Percentiles rank a stretch among this genome's conserved stretches.
Evolutionary conservation across 2,329 filamentous ascomycete genomes (phyloP).

Genomic region (Fusarium ambrosium): DNA sequence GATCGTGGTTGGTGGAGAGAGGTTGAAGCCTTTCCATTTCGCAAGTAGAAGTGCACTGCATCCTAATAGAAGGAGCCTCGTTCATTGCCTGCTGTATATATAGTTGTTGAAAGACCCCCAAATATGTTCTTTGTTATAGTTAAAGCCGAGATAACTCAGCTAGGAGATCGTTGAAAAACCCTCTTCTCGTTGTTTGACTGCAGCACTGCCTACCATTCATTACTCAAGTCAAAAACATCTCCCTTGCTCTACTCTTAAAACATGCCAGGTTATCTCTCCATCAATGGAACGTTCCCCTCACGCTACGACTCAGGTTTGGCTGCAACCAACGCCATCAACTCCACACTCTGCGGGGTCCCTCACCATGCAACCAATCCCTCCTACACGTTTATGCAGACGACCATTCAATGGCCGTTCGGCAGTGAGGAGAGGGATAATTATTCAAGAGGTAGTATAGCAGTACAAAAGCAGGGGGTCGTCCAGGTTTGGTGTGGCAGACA

Average conservation of each 20-base stretch:
- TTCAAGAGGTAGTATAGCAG: background rate
- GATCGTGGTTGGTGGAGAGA: slow-evolving; percentile 31
- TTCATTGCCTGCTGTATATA: background rate
- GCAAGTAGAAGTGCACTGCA: background rate
- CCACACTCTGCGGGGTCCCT: background rate
- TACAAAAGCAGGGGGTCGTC: background rate
- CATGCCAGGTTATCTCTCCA: background rate
- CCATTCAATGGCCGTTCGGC: background rate
- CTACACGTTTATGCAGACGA: background rate
- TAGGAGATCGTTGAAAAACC: too few species aligned
- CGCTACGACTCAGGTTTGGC: background rate
- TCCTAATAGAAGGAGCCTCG: background rate
- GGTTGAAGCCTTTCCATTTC: background rate
- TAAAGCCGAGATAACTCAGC: too few species aligned
- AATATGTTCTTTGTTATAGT: too few species aligned
- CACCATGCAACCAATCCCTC: background rate
- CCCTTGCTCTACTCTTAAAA: background rate
- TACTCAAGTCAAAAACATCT: too few species aligned
- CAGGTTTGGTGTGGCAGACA: background rate
- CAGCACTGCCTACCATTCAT: too few species aligned
- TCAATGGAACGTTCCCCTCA: background rate
- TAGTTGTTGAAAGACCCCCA: background rate
- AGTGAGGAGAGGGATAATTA: background rate
- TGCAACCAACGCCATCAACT: slow-evolving; percentile 5
- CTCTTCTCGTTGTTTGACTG: background rate